Base-by-base conservation (phyloP, 1,284 basidiomycete genomes). In the Vanrija sp. region DNA sequence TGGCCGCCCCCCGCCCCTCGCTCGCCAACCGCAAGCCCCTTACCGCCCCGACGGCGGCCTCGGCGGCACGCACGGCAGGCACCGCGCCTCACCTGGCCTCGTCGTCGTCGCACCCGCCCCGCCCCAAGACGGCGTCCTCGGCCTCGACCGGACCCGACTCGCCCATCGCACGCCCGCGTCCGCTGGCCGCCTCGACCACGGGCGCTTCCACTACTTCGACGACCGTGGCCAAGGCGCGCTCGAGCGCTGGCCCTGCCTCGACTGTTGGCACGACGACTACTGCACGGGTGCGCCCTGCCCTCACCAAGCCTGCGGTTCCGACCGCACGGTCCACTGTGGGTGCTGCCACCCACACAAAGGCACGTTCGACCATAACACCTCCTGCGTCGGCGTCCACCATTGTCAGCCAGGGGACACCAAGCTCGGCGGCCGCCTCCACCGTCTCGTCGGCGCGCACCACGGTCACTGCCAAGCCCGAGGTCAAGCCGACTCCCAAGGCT, bases 21-120 rank as follows among this genome's bases (percentile, higher is more conserved):
- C 58, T 59, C 35, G 58, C 59, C 18, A 50, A 41, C 48, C 55
- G 59, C 45, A 55, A 56, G 45, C 59, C 59, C 1, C 43, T 61
- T 9, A 61, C 59, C 2, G 59, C 59, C 6, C 59, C 59, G 24
- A 61, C 59, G 3, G 53, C 59, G 5, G 53, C 59, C 4, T 53
- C 53, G 8, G 47, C 55, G 3, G 59, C 59, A 0, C 59, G 59
- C 39, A 50, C 51, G 9, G 50, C 47, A n/a, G 9, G 22, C 16
- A 27, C 25, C 3, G 22, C 27, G 3, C 10, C 39, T 18, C 10
- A 31, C 31, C 31, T 14, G 39, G 22, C 22, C 27, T 35, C 36
- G 15, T 14, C 36, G 15, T 14, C 36, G 6, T 25, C 25, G 18
- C 47, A 27, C 24, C 42, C 51, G 2, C 23, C 54, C 14, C 51